These are phyloP conservation scores for Cyclospora cayetanensis DNA, from an alignment of 169 alveolate species.

Conservation along the genomic window DNA sequence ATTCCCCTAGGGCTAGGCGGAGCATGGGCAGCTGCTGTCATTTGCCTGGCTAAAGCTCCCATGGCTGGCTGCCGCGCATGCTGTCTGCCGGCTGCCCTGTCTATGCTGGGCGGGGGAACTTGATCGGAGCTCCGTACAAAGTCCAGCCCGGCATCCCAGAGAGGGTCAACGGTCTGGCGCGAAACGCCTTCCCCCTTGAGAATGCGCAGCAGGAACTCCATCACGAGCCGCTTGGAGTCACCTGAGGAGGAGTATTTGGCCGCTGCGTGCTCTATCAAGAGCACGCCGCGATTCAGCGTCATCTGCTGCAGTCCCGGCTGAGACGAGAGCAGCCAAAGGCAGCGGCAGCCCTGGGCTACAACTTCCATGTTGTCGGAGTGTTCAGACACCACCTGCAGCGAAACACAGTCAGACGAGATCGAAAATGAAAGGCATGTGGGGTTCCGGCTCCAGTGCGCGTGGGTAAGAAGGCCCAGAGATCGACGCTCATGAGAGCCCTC, in stretches of 20 bases:
- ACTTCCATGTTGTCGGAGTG: conserved; percentile 63
- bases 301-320: conserved; percentile 66
- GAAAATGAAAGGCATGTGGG: not conserved
- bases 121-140: not conserved
- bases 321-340: conserved; percentile 61
- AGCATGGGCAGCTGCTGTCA: conserved; percentile 47
- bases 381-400: conserved; percentile 49
- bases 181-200: conserved; percentile 59
- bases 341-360: conserved; percentile 73
- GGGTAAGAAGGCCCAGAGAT: not conserved
- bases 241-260: conserved; percentile 49
- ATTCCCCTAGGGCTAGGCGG: conserved; percentile 34
- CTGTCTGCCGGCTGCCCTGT: not conserved
- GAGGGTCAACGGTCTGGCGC: conserved; percentile 65
- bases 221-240: conserved; percentile 61
- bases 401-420: not conserved
- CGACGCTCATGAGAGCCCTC: too few relatives aligned
- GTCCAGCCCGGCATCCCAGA: conserved; percentile 66
- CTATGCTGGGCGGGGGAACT: not conserved
- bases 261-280: conserved; percentile 60
- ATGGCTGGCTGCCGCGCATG: conserved; percentile 9
- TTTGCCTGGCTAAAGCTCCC: conserved; percentile 34
- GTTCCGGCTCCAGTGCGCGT: not conserved
- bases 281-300: conserved; percentile 48
- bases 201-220: conserved; percentile 49